Base-by-base conservation (phyloP, 352 stramenopile species). In the Pythium dissimile region DNA sequence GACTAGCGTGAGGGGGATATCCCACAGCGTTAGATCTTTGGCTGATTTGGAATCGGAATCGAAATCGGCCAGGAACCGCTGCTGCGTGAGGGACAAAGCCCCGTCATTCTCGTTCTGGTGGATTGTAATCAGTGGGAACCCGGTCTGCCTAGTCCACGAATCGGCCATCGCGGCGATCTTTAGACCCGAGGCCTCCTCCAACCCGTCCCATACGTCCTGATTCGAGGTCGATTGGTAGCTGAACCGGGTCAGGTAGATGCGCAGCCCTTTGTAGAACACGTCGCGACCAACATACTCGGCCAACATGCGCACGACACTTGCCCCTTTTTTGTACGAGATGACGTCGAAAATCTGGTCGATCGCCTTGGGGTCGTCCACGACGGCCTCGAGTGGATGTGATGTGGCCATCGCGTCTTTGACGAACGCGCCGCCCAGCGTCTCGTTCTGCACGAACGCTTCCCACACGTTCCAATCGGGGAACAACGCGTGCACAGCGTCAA, bases 321-420 rank as follows among this genome's bases (percentile, higher is more conserved):
- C 79, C 16, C 80, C 94, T 64, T 98, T 98, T 69, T 89, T 73
- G 66, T 98, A 98, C 60, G 75, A 94, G 77, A 99, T 99, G 0
- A 80, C 92, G 74, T 99, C 96, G 62, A 99, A 99, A 44, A 99
- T 97, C 71, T 99, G 83, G 55, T 98, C 92, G 6, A 98, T 92
- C 62, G 98, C 96, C 56, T 97, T 88, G 13, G 77, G 76, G 48
- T 89, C 72, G 60, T 89, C 68, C 51, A 98, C 97, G 7, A 92
- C 80, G 11, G 99, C 95, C 67, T 98, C 88, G 54, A 98, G 97
- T 34, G 93, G 90, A 73, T 98, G 94, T 21, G 80, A 89, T 24
- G 80, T 83, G 20, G 97, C 61, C 44, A 89, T 79, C 1, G 90
- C 77, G 72, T 99, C 96, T 38, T 98, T 84, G 26, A 88, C 77